Conservation (phyloP, 495 filamentous ascomycete genomes). For the Tuber umbilicatum region DNA sequence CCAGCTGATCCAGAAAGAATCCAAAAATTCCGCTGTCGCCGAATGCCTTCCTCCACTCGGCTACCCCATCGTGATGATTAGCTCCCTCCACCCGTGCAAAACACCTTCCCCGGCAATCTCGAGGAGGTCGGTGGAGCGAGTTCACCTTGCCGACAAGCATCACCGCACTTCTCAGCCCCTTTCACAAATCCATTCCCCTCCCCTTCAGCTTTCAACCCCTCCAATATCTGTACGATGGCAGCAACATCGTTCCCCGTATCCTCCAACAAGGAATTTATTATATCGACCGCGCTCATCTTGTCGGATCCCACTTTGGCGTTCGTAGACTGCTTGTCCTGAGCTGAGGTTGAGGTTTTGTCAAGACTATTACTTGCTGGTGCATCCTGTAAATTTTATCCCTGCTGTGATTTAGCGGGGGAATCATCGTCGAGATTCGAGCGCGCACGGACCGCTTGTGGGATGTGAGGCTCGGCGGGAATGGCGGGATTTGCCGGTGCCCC, state of each 20-base stretch:
- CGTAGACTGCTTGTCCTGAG: background rate
- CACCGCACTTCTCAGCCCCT: constrained; percentile 55
- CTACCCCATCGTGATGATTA: constrained; percentile 42
- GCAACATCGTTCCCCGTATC: background rate
- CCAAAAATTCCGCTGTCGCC: constrained; percentile 62
- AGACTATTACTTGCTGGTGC: background rate
- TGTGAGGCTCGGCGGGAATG: background rate
- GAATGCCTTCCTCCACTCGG: constrained; percentile 56
- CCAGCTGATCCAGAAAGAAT: constrained; percentile 57
- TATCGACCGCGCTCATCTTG: background rate
- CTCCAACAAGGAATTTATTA: background rate
- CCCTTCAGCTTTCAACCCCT: constrained; percentile 11
- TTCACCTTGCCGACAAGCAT: constrained; percentile 64
- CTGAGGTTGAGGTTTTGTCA: background rate
- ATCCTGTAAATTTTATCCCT: background rate
- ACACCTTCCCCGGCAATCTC: constrained; percentile 21
- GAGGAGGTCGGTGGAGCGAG: constrained; percentile 16
- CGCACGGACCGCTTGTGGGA: background rate
- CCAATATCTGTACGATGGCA: constrained; percentile 1
- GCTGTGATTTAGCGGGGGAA: background rate
- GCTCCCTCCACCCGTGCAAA: constrained; percentile 4
- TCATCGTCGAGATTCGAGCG: background rate
- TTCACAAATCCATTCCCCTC: constrained; percentile 43
- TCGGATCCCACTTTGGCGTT: background rate
- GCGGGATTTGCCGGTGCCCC: background rate